Evolutionary conservation across 2,329 filamentous ascomycete genomes (phyloP), one percentile per base, ranked within the genome.

Genomic region (Verticillium zaregamsianum): DNA sequence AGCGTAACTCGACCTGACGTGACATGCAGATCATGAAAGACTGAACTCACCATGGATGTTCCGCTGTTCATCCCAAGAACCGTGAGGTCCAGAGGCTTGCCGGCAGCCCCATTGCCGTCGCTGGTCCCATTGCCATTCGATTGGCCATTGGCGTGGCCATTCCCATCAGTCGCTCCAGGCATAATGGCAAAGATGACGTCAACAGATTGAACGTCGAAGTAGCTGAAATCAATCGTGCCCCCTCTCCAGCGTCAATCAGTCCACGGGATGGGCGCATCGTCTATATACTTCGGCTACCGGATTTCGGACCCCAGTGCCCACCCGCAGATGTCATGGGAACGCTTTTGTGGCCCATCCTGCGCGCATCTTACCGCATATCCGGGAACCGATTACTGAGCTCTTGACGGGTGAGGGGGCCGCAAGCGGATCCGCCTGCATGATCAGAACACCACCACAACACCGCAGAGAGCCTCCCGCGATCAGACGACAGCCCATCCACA

Each of bases 11-110:
- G 20, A 52, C 20, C n/a, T 52, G 11, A 52, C 20, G 45, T 4
- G 20, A 52, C 20, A 20, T 52, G 45, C 1, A 20, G 20, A 28
- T 52, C 20, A 14, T 14, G 33, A 14, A 52, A 14, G 11, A 25
- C 3, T 23, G 3, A 14, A 37, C 75, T 80, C 71, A 55, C 68
- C 81, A 85, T 82, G 0, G 79, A 80, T 3, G 80, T 83, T 32
- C 81, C 82, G 60, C 76, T 79, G 69, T 83, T 85, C 66, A 86
- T 69, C 1, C 84, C 84, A 20, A 86, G 74, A 28, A 86, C 81
- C 1, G 76, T 82, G 45, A 86, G 67, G 65, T 85, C 78, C 61
- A 86, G 70, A 25, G 71, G 62, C 61, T 71, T 64, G 54, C 69
- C 67, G 8, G 56, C 9, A 11, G 35, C n/a, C n/a, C 17, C 55